Base-by-base conservation (phyloP, 2,329 filamentous ascomycete genomes). In the Colletotrichum euphorbiae region DNA sequence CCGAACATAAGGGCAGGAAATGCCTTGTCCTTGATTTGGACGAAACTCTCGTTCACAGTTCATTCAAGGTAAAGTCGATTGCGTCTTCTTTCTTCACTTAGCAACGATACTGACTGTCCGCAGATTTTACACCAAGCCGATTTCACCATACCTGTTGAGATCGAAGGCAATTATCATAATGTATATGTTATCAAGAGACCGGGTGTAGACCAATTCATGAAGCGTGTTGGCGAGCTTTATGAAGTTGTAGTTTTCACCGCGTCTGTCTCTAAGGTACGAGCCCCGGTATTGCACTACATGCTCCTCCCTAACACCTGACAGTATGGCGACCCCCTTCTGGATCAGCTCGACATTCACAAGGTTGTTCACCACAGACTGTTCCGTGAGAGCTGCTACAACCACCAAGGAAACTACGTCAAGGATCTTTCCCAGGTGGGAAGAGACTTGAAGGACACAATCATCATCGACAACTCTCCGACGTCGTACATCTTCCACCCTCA, bases 401-500 rank as follows among this genome's bases (percentile, higher is more conserved):
- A 99, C 78, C 96, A 98, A 83, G 96, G 96, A 74, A 99, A 99
- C 80, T 99, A 99, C 74, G 96, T 99, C 79, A 99, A 99, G 87
- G 96, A 99, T 78, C 88, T 99, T 62, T 98, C 96, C 52, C 96
- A 98, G 85, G 91, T 99, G 67, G 96, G 96, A 58, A 91, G 96
- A 72, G 94, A 98, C 78, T 88, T 99, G 64, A 93, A 93, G 80
- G 95, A 99, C 77, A 99, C 95, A 19, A 99, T 99, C 78, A 99
- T 99, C 79, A 99, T 99, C 76, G 96, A 99, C 84, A 99, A 99
- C 82, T 98, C 96, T 52, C 96, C 96, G 2, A 99, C 96, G 4
- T 98, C 95, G 12, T 99, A 99, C 84, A 98, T 99, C 75, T 99
- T 99, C 87, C 96, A 99, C 78, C 96, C 96, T 24, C 95, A 99